A percentile compares a stretch with the other conserved stretches of the same genome.
These are phyloP conservation scores for Trichophaea hybrida DNA, from an alignment of 2,329 filamentous ascomycete species.

Conservation along the genomic window DNA sequence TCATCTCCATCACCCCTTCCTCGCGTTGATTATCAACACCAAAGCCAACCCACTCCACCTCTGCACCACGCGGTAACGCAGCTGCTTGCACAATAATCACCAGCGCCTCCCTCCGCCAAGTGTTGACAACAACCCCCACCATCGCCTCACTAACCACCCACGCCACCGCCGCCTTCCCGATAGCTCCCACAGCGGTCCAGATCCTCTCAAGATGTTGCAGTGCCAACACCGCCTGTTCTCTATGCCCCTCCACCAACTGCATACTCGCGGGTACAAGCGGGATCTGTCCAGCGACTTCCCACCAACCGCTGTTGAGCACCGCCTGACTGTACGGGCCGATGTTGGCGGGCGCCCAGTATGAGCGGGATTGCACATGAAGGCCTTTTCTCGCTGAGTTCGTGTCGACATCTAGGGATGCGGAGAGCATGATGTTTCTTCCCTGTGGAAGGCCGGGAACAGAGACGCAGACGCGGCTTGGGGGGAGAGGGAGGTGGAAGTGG, in stretches of 20 bases:
- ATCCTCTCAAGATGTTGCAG: conserved; percentile 86
- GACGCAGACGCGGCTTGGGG: conserved; percentile 71
- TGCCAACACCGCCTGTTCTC: conserved; percentile 44
- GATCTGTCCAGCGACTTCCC: conserved; percentile 80
- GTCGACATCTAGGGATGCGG: conserved; percentile 32
- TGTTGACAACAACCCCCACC: background rate
- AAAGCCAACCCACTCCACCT: conserved; percentile 1
- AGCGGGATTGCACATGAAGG: conserved; percentile 81
- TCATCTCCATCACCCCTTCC: background rate
- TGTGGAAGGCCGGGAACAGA: conserved; percentile 54
- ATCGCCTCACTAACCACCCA: conserved; percentile 24
- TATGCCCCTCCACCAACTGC: conserved; percentile 33
- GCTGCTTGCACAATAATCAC: background rate
- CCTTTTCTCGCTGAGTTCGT: conserved; percentile 35
- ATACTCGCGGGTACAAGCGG: conserved; percentile 71
- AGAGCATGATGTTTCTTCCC: conserved; percentile 46
- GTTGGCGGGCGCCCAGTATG: conserved; percentile 96
- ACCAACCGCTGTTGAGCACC: conserved; percentile 33
- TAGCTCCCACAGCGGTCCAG: conserved; percentile 52
- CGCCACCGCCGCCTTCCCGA: conserved; percentile 55
- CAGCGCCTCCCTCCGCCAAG: background rate
- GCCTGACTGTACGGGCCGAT: conserved; percentile 96
- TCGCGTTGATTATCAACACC: background rate
- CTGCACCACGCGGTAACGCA: background rate
- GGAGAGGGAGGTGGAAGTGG: conserved; percentile 63